phyloP scores from a whole-genome alignment of 495 filamentous ascomycete species.

The Evansstolkia leycettana region DNA sequence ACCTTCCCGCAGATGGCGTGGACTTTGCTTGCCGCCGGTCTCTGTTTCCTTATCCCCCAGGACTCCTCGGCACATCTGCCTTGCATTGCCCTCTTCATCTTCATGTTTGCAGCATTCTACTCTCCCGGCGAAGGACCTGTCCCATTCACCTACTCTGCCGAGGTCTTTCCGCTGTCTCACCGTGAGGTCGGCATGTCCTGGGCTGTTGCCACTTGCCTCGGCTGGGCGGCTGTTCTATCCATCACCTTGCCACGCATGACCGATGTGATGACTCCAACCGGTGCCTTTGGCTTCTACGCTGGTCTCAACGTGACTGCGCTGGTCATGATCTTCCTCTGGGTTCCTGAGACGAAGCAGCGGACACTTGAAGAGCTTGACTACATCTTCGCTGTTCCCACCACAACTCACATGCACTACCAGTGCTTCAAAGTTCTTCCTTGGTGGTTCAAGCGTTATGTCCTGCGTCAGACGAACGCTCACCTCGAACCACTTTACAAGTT shows the following conservation, averaged over 20 bases:
- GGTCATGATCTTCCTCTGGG: slow-evolving; percentile 58
- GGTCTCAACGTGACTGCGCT: slow-evolving; percentile 57
- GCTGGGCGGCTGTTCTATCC: slow-evolving; percentile 61
- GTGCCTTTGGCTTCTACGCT: slow-evolving; percentile 39
- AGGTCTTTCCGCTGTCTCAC: slow-evolving; percentile 69
- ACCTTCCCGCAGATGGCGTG: slow-evolving; percentile 81
- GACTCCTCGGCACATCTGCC: slow-evolving; percentile 31
- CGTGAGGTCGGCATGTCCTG: slow-evolving; percentile 64
- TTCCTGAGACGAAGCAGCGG: slow-evolving; percentile 70
- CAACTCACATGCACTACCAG: slow-evolving; percentile 54
- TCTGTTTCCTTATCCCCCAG: slow-evolving; percentile 40
- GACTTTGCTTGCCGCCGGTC: slow-evolving; percentile 60
- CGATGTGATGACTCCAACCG: slow-evolving; percentile 37
- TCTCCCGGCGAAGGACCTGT: slow-evolving; percentile 61
- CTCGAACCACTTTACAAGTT: slow-evolving; percentile 57
- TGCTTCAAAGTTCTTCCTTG: slow-evolving; percentile 49
- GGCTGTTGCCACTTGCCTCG: slow-evolving; percentile 60
- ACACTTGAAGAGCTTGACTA: slow-evolving; percentile 80
- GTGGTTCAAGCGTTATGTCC: slow-evolving; percentile 56
- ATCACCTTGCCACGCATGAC: slow-evolving; percentile 62
- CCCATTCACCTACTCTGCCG: slow-evolving; percentile 64
- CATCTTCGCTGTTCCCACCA: slow-evolving; percentile 62
- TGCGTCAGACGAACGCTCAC: slow-evolving; percentile 39
- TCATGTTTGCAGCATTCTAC: slow-evolving; percentile 56
- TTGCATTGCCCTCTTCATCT: slow-evolving; percentile 51